These are phyloP conservation scores for Camelina sativa DNA, from an alignment of 345 rosid genomes.

Conservation along the genomic window DNA sequence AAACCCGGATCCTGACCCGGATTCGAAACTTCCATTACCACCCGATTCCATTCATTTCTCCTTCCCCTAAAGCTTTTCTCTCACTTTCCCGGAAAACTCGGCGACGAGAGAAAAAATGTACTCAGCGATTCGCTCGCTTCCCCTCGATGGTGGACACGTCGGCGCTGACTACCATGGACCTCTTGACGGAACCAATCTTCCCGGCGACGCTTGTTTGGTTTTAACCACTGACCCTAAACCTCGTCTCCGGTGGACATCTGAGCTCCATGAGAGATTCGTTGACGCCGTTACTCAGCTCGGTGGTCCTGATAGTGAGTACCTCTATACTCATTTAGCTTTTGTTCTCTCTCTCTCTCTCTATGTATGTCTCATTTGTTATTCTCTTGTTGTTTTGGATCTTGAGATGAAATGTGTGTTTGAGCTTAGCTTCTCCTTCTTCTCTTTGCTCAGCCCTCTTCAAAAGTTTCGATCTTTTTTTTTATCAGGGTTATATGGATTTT, in stretches of 20 bases:
- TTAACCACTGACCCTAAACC: conserved; percentile 94
- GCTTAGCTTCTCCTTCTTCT: background rate
- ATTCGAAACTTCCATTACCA: conserved; percentile 36
- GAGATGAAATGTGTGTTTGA: conserved; percentile 31
- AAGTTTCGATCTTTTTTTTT: conserved; percentile 1
- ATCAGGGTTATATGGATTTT: background rate
- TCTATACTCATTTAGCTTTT: background rate
- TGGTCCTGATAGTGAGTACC: conserved; percentile 82
- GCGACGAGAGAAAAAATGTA: conserved; percentile 54
- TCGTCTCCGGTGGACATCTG: conserved; percentile 91
- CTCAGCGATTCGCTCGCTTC: conserved; percentile 79
- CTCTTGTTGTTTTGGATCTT: conserved; percentile 31
- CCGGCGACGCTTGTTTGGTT: conserved; percentile 82
- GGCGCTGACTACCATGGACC: conserved; percentile 53
- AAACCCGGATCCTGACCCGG: conserved; percentile 40
- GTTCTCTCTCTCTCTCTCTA: background rate
- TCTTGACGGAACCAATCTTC: conserved; percentile 65
- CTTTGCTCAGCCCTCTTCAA: background rate
- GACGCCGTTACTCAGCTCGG: conserved; percentile 94
- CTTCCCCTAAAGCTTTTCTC: conserved; percentile 26
- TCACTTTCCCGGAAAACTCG: conserved; percentile 46
- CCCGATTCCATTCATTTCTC: conserved; percentile 1
- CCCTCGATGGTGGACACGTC: conserved; percentile 49
- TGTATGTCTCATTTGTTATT: background rate
- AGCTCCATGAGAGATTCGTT: conserved; percentile 89